Evolutionary conservation across 2,329 filamentous ascomycete species (phyloP), one percentile per base, ranked within the genome.

Genomic region (Aspergillus proliferans): DNA sequence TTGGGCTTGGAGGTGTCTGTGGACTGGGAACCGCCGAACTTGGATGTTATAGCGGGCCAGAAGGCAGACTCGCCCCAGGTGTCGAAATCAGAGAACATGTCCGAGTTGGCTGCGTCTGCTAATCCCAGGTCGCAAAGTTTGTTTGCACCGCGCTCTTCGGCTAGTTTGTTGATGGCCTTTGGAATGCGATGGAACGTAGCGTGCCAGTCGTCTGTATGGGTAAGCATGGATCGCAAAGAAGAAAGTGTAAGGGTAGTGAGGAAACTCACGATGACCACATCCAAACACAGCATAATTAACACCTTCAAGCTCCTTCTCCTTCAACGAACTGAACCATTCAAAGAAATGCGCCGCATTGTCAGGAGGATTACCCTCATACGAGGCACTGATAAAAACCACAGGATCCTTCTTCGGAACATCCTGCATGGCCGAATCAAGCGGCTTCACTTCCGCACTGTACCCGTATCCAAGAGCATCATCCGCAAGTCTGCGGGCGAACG

Each of bases 331-430:
- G 5, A 89, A 65, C 86, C 86, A 90, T 15, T 76, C 71, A 21
- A 84, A 77, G 58, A 90, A 90, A 44, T 81, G 76, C 0, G 72
- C 76, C 0, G 86, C 87, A 52, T 91, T 89, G 52, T 88, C 84
- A 0, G 86, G 81, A 0, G 87, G 84, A 47, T 87, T 76, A 0
- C 87, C 87, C 58, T 91, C 86, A 56, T 90, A 91, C 1, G 82
- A 84, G 0, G 86, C 79, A 0, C 83, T 83, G 53, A 91, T 76
- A 44, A 90, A 76, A 21, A 88, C 71, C 0, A 86, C 75, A 0
- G 86, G 85, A 6, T 78, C 74, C 22, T 79, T 74, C 45, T 73
- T 80, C 0, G 83, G 79, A 0, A 90, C 62, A 2, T 78, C 76
- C 43, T 81, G 76, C 15, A 78, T 80, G 0, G 82, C 84, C 0